Evolutionary conservation across 129 eudicot species (phyloP).

Genomic region (Escallonia rubra): DNA sequence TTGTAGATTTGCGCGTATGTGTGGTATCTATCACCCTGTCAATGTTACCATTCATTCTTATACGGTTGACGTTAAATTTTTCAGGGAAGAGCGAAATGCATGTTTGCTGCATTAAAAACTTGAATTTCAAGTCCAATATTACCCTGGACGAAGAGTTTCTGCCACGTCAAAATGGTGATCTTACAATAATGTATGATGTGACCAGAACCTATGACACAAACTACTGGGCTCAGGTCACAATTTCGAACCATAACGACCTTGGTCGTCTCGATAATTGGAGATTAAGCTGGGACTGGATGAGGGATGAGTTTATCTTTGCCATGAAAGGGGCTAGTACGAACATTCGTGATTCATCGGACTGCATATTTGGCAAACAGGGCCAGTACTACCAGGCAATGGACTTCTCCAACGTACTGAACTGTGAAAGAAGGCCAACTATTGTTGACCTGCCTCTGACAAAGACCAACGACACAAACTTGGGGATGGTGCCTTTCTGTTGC

Average conservation of each 20-base stretch:
- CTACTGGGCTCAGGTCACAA: slow-evolving; percentile 93
- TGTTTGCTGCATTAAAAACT: slow-evolving; percentile 69
- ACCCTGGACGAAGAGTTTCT: slow-evolving; percentile 48
- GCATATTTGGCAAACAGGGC: slow-evolving; percentile 77
- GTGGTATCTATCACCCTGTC: no score
- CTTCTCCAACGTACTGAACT: slow-evolving; percentile 70
- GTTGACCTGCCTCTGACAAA: slow-evolving; percentile 66
- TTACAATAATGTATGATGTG: slow-evolving; percentile 88
- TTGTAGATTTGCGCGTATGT: no score
- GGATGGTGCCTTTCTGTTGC: slow-evolving; percentile 79
- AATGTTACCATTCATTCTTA: background rate
- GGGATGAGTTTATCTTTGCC: slow-evolving; percentile 74
- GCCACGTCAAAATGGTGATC: slow-evolving; percentile 83
- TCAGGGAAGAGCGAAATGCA: slow-evolving; percentile 69
- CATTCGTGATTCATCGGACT: slow-evolving; percentile 57
- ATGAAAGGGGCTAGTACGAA: slow-evolving; percentile 78
- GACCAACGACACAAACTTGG: slow-evolving; percentile 67
- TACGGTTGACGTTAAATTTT: slow-evolving; percentile 3
- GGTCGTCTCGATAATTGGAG: slow-evolving; percentile 97
- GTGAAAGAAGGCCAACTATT: slow-evolving; percentile 71
- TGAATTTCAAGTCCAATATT: slow-evolving; percentile 31
- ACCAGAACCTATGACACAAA: slow-evolving; percentile 48
- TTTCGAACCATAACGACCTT: slow-evolving; percentile 70
- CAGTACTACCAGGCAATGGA: slow-evolving; percentile 38
- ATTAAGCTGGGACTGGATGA: slow-evolving; percentile 94